Conservation (phyloP, 176 grass and related monocot genomes). For the Hordeum marinum region DNA sequence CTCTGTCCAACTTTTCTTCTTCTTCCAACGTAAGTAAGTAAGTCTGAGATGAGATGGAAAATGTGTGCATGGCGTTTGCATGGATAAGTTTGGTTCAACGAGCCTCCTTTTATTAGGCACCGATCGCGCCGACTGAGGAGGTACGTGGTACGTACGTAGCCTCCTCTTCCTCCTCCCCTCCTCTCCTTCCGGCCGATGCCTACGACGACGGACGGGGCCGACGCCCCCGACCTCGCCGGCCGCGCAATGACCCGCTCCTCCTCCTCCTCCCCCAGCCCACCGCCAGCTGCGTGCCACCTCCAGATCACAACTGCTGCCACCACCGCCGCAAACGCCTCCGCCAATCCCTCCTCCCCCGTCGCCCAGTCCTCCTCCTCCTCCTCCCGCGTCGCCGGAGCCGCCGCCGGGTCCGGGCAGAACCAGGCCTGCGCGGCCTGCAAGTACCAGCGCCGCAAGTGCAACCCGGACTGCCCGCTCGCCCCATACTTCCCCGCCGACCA, state of each 20-base stretch:
- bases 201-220: constrained; percentile 28
- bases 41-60: background rate
- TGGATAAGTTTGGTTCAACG: background rate
- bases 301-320: background rate
- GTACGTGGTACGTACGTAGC: too few species aligned
- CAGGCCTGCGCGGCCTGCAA: constrained; percentile 71
- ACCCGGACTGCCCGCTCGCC: constrained; percentile 43
- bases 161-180: background rate
- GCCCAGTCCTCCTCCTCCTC: background rate
- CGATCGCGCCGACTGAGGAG: background rate
- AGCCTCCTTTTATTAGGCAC: constrained; percentile 3
- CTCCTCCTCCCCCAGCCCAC: background rate
- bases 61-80: background rate
- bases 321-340: background rate
- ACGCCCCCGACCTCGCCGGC: constrained; percentile 35
- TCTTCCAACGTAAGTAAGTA: too few species aligned
- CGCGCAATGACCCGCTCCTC: constrained; percentile 19
- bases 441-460: constrained; percentile 67
- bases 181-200: constrained; percentile 7
- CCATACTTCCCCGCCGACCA: constrained; percentile 65
- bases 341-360: constrained; percentile 8
- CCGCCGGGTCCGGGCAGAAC: background rate
- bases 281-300: constrained; percentile 12
- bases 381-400: constrained; percentile 3
- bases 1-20: background rate